Base-by-base conservation (phyloP, 2,329 filamentous ascomycete species). In the Clarireedia homoeocarpa region DNA sequence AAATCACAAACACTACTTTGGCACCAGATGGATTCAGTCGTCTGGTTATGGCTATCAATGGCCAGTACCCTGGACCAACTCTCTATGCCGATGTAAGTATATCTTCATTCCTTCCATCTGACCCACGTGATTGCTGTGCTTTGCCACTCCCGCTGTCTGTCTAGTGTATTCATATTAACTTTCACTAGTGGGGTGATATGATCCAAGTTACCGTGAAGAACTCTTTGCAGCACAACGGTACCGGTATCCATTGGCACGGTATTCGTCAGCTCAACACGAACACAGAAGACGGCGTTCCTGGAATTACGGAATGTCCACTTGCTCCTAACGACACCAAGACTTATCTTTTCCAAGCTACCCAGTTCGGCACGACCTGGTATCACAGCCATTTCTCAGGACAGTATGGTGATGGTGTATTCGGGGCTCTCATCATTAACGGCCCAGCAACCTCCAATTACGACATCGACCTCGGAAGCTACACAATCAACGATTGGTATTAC, bases 371-470 rank as follows among this genome's bases (percentile, higher is more conserved):
- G 44, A 54, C 24, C 30, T 59, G 58, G 58, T 83, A 83, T 55
- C 82, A 85, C 66, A 79, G 76, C 1, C 82, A 84, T 64, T 78
- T 78, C 60, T 70, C 71, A 6, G 61, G 67, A n/a, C 72, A 74
- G 59, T 73, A 74, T 53, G 67, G 68, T 71, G 71, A 67, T 73
- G 83, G 83, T 0, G 68, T 84, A 0, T 72, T 79, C 39, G 83
- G 83, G 36, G 39, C 34, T 24, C 30, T 59, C 5, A 27, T 58
- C 4, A 52, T 59, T 5, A 59, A 58, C 24, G 58, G 58, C 0
- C 58, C 58, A 1, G 75, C 79, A 38, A 53, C 45, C 26, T 20
- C 53, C 6, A 57, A 60, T 24, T 61, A 61, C 17, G 59, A 60
- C 51, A 15, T 56, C 39, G 59, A 61, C 39, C 53, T 61, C n/a